These are phyloP conservation scores for Cryptosporidium muris DNA, from an alignment of 169 alveolate species.

Conservation along the genomic window DNA sequence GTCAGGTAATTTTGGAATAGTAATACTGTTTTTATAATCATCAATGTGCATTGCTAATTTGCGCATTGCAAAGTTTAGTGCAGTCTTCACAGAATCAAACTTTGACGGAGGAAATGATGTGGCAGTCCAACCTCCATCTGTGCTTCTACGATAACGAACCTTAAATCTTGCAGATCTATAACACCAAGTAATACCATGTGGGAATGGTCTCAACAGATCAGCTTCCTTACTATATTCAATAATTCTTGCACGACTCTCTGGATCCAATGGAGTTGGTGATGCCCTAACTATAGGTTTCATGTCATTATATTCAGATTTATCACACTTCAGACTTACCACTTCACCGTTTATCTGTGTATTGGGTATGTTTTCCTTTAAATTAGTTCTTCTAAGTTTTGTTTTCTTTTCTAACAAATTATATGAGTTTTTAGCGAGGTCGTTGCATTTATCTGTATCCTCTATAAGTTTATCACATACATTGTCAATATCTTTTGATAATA, in stretches of 20 bases:
- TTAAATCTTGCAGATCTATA: slow-evolving; percentile 71
- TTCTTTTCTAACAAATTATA: too few relatives aligned
- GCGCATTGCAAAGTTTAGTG: slow-evolving; percentile 41
- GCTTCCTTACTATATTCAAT: slow-evolving; percentile 65
- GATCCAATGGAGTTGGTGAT: slow-evolving; percentile 52
- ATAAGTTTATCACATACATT: too few relatives aligned
- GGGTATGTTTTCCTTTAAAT: neutral
- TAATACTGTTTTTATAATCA: slow-evolving; percentile 58
- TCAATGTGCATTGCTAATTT: slow-evolving; percentile 52
- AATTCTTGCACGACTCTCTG: slow-evolving; percentile 64
- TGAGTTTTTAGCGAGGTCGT: too few relatives aligned
- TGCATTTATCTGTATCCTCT: too few relatives aligned
- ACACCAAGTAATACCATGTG: slow-evolving; percentile 70
- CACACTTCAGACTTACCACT: too few relatives aligned
- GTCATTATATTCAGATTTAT: too few relatives aligned
- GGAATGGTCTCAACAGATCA: slow-evolving; percentile 61
- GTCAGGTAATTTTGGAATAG: slow-evolving; percentile 45
- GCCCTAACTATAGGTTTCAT: slow-evolving; percentile 40
- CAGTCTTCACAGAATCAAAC: slow-evolving; percentile 43
- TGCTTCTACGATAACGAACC: slow-evolving; percentile 60
- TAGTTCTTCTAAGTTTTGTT: too few relatives aligned
- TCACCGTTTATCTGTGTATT: too few relatives aligned
- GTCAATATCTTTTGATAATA: too few relatives aligned
- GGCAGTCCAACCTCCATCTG: slow-evolving; percentile 68
- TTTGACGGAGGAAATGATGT: slow-evolving; percentile 64